phyloP scores from a whole-genome alignment of 345 rosid species.

The Gossypium herbaceum region DNA sequence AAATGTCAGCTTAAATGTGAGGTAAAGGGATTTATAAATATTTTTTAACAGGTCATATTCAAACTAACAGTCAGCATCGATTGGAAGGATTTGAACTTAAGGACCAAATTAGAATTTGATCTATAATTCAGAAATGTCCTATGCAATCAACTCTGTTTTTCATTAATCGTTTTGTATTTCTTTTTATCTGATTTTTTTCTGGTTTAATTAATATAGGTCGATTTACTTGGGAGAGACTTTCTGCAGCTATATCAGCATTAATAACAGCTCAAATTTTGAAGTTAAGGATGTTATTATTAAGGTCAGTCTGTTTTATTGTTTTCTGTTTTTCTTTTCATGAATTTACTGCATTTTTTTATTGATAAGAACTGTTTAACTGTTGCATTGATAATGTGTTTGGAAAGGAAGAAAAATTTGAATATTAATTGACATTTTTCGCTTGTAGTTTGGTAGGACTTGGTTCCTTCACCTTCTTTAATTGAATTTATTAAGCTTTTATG shows the following conservation, averaged over 20 bases:
- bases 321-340: neutral
- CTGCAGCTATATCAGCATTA: constrained; percentile 78
- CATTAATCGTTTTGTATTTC: no score
- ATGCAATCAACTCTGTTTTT: neutral
- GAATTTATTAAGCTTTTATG: neutral
- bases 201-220: neutral
- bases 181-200: neutral
- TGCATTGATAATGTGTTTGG: neutral
- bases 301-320: constrained; percentile 4
- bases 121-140: no score
- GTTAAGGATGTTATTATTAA: constrained; percentile 69
- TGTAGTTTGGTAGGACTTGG: neutral
- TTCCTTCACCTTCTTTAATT: neutral
- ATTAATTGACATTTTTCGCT: no score
- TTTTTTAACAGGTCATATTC: neutral
- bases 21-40: no score
- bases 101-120: neutral
- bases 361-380: neutral
- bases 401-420: neutral
- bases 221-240: constrained; percentile 1
- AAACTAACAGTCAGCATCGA: neutral
- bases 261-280: constrained; percentile 79
- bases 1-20: no score
- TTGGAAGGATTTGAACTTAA: neutral
- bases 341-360: neutral